phyloP scores from a whole-genome alignment of 2,329 filamentous ascomycete species.

The Trichoderma sp. region DNA sequence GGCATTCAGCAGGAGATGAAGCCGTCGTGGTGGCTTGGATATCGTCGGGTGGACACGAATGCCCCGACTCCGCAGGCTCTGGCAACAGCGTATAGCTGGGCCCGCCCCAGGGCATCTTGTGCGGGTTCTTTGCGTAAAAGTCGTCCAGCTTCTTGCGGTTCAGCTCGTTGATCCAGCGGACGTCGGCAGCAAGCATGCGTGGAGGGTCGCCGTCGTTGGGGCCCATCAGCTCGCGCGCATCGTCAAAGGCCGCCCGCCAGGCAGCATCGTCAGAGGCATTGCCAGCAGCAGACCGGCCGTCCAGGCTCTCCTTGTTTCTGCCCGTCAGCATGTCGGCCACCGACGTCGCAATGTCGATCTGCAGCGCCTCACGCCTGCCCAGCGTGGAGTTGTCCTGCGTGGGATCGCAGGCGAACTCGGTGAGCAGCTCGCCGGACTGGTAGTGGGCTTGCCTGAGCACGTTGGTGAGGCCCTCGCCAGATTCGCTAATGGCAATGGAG shows the following conservation, averaged over 20 bases:
- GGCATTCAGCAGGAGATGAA: neutral
- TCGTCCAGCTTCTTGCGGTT: neutral
- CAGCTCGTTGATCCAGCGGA: neutral
- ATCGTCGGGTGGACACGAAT: too few relatives aligned
- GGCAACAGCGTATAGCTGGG: neutral
- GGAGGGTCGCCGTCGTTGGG: neutral
- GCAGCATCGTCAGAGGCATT: neutral
- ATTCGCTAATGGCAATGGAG: constrained; percentile 37
- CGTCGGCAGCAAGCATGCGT: neutral
- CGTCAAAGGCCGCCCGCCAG: neutral
- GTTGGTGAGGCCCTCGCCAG: constrained; percentile 34
- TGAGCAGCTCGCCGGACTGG: constrained; percentile 42
- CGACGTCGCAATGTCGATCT: neutral
- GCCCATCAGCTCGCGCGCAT: neutral
- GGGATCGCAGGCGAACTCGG: neutral
- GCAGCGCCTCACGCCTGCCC: neutral
- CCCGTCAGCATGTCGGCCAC: neutral
- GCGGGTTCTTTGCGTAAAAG: neutral
- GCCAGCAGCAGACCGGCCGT: neutral
- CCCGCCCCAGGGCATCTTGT: too few relatives aligned
- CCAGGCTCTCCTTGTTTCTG: neutral
- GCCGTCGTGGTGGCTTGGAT: neutral
- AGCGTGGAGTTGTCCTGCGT: neutral
- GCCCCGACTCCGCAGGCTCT: neutral
- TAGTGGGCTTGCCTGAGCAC: constrained; percentile 43